Evolutionary conservation across 306 rosid genomes (phyloP).

Genomic region (Phaseolus lunatus): DNA sequence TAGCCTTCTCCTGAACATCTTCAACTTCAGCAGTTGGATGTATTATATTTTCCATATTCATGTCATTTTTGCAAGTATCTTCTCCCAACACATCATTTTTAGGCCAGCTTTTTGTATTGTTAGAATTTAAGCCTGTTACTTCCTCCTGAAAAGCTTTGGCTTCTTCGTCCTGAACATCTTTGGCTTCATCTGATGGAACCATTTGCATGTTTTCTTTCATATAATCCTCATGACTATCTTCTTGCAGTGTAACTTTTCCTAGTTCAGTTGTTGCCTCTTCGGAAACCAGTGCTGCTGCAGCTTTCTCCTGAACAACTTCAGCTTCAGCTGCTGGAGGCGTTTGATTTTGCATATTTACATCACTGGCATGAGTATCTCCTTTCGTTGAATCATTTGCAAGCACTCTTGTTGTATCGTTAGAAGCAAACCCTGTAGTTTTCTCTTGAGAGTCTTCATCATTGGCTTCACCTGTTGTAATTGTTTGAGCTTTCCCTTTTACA

Average conservation of each 20-base stretch:
- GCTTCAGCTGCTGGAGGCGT: conserved; percentile 36
- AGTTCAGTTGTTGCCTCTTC: conserved; percentile 41
- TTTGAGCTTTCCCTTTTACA: conserved; percentile 45
- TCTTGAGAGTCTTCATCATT: conserved; percentile 42
- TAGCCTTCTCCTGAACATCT: conserved; percentile 43
- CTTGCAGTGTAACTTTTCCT: conserved; percentile 39
- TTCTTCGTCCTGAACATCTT: conserved; percentile 49
- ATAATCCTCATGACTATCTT: conserved; percentile 42
- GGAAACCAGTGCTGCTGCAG: background rate
- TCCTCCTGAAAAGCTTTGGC: conserved; percentile 45
- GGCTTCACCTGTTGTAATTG: conserved; percentile 44
- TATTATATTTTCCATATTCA: conserved; percentile 24
- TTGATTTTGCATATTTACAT: conserved; percentile 36
- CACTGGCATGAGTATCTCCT: conserved; percentile 42
- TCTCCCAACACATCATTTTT: conserved; percentile 38
- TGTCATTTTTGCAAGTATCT: conserved; percentile 39
- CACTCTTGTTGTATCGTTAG: conserved; percentile 39
- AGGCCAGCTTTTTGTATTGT: conserved; percentile 30
- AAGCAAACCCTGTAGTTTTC: conserved; percentile 38
- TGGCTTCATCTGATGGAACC: conserved; percentile 41
- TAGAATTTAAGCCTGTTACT: conserved; percentile 30
- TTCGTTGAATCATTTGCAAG: conserved; percentile 35
- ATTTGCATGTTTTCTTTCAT: conserved; percentile 41
- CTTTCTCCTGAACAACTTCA: conserved; percentile 35
- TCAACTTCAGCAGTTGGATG: conserved; percentile 36